These are phyloP conservation scores for Plantago rigida DNA, from an alignment of 305 asterid genomes.

Conservation along the genomic window DNA sequence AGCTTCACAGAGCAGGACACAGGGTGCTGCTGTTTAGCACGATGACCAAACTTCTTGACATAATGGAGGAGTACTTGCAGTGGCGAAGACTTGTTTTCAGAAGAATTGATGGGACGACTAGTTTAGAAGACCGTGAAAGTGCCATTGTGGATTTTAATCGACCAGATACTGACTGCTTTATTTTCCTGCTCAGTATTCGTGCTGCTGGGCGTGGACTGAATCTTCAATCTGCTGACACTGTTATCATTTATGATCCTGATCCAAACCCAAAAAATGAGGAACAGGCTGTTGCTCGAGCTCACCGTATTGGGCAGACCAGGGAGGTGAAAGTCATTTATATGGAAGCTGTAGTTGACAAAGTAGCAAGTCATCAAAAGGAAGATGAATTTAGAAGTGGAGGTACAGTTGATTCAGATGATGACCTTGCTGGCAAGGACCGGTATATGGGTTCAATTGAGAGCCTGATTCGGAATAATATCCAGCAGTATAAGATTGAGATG, in stretches of 20 bases:
- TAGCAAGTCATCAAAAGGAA: conserved; percentile 87
- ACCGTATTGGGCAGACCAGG: conserved; percentile 96
- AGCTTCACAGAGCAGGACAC: conserved; percentile 92
- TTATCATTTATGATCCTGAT: conserved; percentile 96
- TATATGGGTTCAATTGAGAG: conserved; percentile 93
- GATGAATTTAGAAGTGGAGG: conserved; percentile 79
- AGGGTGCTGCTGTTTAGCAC: conserved; percentile 93
- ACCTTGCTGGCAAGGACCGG: conserved; percentile 92
- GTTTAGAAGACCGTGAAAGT: conserved; percentile 97
- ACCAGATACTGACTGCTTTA: conserved; percentile 84
- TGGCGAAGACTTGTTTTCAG: conserved; percentile 94
- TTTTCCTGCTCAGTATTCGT: conserved; percentile 95
- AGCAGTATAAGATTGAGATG: conserved; percentile 98
- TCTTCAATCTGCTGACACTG: conserved; percentile 97
- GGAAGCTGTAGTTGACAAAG: conserved; percentile 97
- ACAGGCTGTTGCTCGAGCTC: conserved; percentile 99
- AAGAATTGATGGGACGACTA: conserved; percentile 93
- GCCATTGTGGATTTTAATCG: conserved; percentile 91
- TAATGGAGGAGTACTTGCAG: conserved; percentile 92
- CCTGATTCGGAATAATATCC: conserved; percentile 89
- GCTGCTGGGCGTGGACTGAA: conserved; percentile 99
- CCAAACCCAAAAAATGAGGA: conserved; percentile 99
- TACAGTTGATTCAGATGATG: conserved; percentile 81
- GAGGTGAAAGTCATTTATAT: conserved; percentile 94
- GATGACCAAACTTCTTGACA: conserved; percentile 96